Evolutionary conservation across 192 early-diverging fungal genomes (phyloP), one percentile per base, ranked within the genome.

Genomic region (Haplosporangium gracile): DNA sequence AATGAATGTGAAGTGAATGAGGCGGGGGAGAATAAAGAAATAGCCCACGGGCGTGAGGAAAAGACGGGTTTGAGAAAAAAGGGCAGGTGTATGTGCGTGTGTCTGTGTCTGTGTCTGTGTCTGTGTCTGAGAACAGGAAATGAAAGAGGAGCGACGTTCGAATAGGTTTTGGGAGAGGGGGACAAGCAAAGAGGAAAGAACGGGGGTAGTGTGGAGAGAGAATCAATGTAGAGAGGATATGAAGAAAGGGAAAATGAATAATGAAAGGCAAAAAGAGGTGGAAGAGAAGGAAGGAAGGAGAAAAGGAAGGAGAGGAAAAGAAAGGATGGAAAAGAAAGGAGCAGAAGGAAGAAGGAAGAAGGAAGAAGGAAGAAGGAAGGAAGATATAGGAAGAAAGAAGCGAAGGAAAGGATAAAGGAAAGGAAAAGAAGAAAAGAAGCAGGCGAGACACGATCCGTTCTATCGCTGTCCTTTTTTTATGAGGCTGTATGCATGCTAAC

Each of bases 91-190:
- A 16, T 36, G 36, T 2, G 36, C n/a, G n/a, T 18, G 75, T 36
- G 36, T 36, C 36, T 36, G 36, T 51, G 49, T 51, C 49, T 18
- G 75, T 36, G 36, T 36, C 36, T 36, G 36, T 51, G 49, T 51
- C 49, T 22, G 18, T 51, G 16, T 49, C 8, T 18, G 75, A 47
- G 13, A 43, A 76, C 22, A 68, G 22, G 55, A 40, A 63, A 43
- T 42, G 22, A 32, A 65, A 57, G 39, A 18, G 57, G 55, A 79
- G 29, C 70, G 39, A 79, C 15, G 73, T 55, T 60, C 70, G 38
- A 71, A 71, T 71, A 42, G 39, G 38, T 22, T 40, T 5, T 38
- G 36, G 7, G 43, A 29, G 20, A 18, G 42, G 40, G 32, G 16
- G 26, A 38, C 3, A 68, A 11, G 36, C 10, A 70, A 10, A 65